A percentile compares a stretch with the other conserved stretches of the same genome.
Conservation (phyloP, 768 basidiomycete genomes). For the Coprinopsis cinerea region DNA sequence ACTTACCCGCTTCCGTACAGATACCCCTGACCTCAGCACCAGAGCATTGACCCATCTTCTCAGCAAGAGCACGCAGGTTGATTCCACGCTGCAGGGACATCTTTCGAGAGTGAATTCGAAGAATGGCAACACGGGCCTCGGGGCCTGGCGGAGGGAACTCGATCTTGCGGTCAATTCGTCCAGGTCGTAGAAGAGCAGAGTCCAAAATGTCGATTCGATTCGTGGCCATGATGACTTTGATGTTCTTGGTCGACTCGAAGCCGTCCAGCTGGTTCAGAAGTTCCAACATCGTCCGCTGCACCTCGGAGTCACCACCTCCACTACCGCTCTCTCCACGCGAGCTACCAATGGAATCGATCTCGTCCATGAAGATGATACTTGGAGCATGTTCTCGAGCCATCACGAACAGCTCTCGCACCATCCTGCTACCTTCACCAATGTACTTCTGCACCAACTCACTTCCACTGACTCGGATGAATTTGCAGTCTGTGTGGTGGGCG, state of each 20-base stretch:
- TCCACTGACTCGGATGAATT: conserved; percentile 93
- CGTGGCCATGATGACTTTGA: conserved; percentile 95
- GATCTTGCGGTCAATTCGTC: conserved; percentile 94
- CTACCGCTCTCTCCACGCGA: conserved; percentile 90
- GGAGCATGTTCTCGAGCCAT: conserved; percentile 98
- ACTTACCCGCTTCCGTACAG: conserved; percentile 89
- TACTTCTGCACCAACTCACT: conserved; percentile 97
- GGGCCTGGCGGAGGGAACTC: conserved; percentile 98
- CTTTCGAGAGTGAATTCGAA: conserved; percentile 96
- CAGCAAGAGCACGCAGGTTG: conserved; percentile 90
- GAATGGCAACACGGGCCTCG: conserved; percentile 93
- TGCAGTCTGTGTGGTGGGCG: conserved; percentile 96
- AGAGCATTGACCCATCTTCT: conserved; percentile 99
- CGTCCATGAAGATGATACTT: conserved; percentile 99
- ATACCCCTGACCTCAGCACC: conserved; percentile 97
- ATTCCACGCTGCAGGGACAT: conserved; percentile 98
- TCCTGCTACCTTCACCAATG: conserved; percentile 92
- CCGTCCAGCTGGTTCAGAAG: conserved; percentile 85
- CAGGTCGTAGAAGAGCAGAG: conserved; percentile 86
- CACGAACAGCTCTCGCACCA: conserved; percentile 97
- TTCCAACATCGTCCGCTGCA: conserved; percentile 88
- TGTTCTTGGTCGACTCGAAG: conserved; percentile 96
- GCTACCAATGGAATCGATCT: conserved; percentile 96
- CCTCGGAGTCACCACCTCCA: conserved; percentile 83
- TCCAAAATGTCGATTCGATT: conserved; percentile 98